These are phyloP conservation scores for Xanthoconium purpureum DNA, from an alignment of 768 basidiomycete species.

Conservation along the genomic window DNA sequence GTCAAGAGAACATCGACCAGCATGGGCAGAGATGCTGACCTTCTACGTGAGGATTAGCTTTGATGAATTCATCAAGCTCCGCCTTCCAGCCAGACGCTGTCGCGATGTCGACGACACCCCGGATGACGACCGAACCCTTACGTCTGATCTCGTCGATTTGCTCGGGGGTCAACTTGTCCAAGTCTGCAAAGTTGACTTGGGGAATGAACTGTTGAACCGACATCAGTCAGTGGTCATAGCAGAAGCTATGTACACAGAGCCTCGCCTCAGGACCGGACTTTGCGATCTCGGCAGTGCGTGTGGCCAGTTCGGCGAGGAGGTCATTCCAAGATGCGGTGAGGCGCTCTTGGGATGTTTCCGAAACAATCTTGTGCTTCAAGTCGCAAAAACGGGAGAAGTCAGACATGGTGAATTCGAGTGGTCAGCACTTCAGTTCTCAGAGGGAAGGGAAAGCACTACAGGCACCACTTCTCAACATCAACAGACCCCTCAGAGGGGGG, in stretches of 20 bases:
- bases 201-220: conserved; percentile 49
- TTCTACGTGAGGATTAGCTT: conserved; percentile 52
- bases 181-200: conserved; percentile 55
- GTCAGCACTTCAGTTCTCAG: neutral
- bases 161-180: conserved; percentile 45
- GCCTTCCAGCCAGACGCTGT: conserved; percentile 59
- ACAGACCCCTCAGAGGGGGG: too few relatives aligned
- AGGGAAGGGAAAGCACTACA: too few relatives aligned
- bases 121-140: conserved; percentile 60
- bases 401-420: conserved; percentile 10
- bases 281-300: conserved; percentile 43
- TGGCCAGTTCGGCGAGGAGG: conserved; percentile 50
- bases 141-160: conserved; percentile 49
- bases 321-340: conserved; percentile 57
- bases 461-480: too few relatives aligned
- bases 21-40: conserved; percentile 33
- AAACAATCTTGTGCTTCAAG: conserved; percentile 56
- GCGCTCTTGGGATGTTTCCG: conserved; percentile 44
- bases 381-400: conserved; percentile 45
- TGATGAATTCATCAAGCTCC: conserved; percentile 52
- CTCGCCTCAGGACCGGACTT: conserved; percentile 49
- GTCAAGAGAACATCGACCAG: neutral
- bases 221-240: neutral
- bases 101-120: conserved; percentile 53
- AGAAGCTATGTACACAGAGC: neutral